These are phyloP conservation scores for Dendrobium huoshanense DNA, from an alignment of 106 monocot species.

Conservation along the genomic window DNA sequence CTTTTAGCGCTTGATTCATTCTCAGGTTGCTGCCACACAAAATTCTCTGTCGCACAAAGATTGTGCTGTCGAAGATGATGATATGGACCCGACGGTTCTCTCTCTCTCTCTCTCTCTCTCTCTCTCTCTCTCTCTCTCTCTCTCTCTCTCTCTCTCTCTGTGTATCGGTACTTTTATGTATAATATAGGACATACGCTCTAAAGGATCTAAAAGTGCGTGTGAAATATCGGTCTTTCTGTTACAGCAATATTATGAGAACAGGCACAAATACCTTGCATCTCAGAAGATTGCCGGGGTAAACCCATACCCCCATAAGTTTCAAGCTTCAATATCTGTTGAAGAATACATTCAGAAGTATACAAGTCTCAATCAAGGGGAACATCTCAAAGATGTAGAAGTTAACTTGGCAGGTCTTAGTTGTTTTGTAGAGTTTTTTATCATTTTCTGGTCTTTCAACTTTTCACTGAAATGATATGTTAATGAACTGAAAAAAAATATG, in stretches of 20 bases:
- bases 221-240: neutral
- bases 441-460: neutral
- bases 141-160: neutral
- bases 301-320: slow-evolving; percentile 93
- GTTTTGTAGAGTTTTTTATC: neutral
- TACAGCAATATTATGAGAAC: slow-evolving; percentile 89
- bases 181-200: neutral
- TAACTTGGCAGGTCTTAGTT: slow-evolving; percentile 55
- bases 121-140: neutral
- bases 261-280: slow-evolving; percentile 52
- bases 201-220: neutral
- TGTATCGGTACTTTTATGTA: neutral
- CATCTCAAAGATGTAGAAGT: slow-evolving; percentile 60
- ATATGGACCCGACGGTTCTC: slow-evolving; percentile 68
- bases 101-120: neutral
- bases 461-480: neutral
- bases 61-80: slow-evolving; percentile 58
- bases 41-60: slow-evolving; percentile 30
- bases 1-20: neutral
- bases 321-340: slow-evolving; percentile 38
- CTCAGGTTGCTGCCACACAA: slow-evolving; percentile 16
- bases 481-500: neutral
- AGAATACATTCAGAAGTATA: slow-evolving; percentile 55
- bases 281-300: slow-evolving; percentile 36
- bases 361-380: slow-evolving; percentile 52